phyloP scores from a whole-genome alignment of 139 green algal species.

The Raphidocelis subcapitata region DNA sequence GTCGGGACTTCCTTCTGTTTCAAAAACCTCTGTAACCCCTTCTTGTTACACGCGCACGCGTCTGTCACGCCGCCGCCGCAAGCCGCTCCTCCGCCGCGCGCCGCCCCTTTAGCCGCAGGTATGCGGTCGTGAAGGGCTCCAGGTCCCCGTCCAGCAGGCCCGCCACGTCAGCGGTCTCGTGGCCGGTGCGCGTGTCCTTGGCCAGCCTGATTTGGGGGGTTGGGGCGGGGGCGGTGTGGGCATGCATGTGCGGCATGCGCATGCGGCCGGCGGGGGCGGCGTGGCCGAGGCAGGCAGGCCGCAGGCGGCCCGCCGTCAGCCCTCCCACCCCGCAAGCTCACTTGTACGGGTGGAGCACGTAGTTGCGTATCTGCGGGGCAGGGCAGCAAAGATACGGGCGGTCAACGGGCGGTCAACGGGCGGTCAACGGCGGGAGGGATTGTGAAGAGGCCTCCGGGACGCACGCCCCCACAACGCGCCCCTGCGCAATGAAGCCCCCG shows the following conservation, averaged over 20 bases:
- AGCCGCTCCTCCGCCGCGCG: constrained; percentile 3
- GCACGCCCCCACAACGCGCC: no score
- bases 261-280: neutral
- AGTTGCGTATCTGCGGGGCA: constrained; percentile 92
- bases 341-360: constrained; percentile 28
- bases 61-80: neutral
- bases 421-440: no score
- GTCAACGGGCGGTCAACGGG: no score
- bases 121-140: constrained; percentile 38
- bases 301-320: neutral
- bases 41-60: no score
- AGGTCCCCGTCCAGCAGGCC: constrained; percentile 80
- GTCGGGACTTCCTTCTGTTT: no score
- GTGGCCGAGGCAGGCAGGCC: neutral
- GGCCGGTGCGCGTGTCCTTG: constrained; percentile 32
- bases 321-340: neutral
- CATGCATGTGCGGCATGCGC: neutral
- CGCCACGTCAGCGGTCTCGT: constrained; percentile 65
- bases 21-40: no score
- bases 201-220: no score
- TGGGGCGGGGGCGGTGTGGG: no score
- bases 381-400: no score
- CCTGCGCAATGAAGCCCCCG: neutral
- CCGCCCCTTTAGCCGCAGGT: constrained; percentile 31
- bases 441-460: no score